These are phyloP conservation scores for Moniliophthora roreri DNA, from an alignment of 1,284 basidiomycete genomes.

Conservation along the genomic window DNA sequence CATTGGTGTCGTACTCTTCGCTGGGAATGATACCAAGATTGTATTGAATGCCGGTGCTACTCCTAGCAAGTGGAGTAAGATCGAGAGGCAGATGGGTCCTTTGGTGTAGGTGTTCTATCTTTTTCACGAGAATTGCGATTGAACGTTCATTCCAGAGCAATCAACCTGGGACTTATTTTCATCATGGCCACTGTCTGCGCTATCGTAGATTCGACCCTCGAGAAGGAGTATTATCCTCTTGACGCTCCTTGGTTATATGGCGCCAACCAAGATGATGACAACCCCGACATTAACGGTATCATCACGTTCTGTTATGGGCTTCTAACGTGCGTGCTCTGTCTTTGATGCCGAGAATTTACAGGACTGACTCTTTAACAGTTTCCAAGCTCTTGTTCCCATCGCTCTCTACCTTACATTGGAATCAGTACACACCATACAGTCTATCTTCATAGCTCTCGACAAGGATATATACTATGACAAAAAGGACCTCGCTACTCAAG, in stretches of 20 bases:
- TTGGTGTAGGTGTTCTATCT: conserved; percentile 69
- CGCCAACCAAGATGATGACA: conserved; percentile 72
- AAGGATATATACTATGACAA: conserved; percentile 85
- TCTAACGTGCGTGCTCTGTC: conserved; percentile 68
- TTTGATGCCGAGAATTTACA: not conserved
- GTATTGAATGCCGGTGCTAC: conserved; percentile 93
- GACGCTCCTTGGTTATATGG: conserved; percentile 83
- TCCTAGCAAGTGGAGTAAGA: conserved; percentile 90
- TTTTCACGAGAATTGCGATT: not conserved
- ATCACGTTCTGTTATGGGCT: conserved; percentile 90
- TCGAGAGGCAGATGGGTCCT: conserved; percentile 96
- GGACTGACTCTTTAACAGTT: conserved; percentile 34
- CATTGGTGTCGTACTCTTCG: conserved; percentile 89
- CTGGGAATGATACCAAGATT: conserved; percentile 92
- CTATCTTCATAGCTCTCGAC: conserved; percentile 92
- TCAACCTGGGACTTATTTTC: conserved; percentile 82
- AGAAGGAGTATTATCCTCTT: conserved; percentile 68
- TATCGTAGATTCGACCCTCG: conserved; percentile 81
- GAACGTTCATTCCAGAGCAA: conserved; percentile 41
- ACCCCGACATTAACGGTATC: conserved; percentile 89
- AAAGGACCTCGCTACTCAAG: conserved; percentile 75
- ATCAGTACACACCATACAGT: conserved; percentile 84
- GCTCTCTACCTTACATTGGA: conserved; percentile 98
- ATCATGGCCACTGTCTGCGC: conserved; percentile 84
- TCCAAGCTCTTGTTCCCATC: conserved; percentile 94